phyloP scores from a whole-genome alignment of 768 basidiomycete species.

The Mycena amicta region DNA sequence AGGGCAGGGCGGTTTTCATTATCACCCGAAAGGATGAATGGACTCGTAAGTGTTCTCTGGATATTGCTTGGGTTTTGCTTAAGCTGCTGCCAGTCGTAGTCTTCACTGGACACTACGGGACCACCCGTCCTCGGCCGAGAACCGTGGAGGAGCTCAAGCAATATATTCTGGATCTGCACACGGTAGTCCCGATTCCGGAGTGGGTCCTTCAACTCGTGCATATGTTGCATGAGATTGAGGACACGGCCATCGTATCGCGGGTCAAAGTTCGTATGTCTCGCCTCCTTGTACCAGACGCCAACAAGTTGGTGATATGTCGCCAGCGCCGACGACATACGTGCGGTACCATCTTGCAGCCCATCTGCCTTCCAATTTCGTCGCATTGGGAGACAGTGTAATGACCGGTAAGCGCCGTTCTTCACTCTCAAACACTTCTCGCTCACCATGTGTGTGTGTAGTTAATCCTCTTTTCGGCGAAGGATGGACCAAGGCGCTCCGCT shows the following conservation, averaged over 20 bases:
- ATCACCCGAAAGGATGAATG: conserved; percentile 3
- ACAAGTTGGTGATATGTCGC: background rate
- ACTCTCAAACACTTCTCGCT: background rate
- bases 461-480: conserved; percentile 1
- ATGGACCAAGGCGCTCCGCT: background rate
- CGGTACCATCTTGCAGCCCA: conserved; percentile 26
- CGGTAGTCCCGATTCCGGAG: conserved; percentile 25
- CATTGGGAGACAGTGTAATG: conserved; percentile 35
- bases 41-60: background rate
- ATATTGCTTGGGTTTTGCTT: no score
- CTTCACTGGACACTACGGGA: conserved; percentile 11
- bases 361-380: conserved; percentile 35
- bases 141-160: conserved; percentile 20
- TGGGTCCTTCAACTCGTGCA: conserved; percentile 30
- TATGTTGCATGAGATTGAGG: conserved; percentile 28
- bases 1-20: conserved; percentile 12
- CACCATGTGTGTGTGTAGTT: background rate
- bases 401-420: background rate
- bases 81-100: background rate
- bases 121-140: conserved; percentile 8
- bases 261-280: background rate
- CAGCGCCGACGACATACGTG: conserved; percentile 26
- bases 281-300: background rate
- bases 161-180: conserved; percentile 10
- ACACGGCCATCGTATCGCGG: conserved; percentile 4